A percentile compares a stretch with the other conserved stretches of the same genome.
Evolutionary conservation across 176 grass and related monocot genomes (phyloP).

Genomic region (Zizania latifolia): DNA sequence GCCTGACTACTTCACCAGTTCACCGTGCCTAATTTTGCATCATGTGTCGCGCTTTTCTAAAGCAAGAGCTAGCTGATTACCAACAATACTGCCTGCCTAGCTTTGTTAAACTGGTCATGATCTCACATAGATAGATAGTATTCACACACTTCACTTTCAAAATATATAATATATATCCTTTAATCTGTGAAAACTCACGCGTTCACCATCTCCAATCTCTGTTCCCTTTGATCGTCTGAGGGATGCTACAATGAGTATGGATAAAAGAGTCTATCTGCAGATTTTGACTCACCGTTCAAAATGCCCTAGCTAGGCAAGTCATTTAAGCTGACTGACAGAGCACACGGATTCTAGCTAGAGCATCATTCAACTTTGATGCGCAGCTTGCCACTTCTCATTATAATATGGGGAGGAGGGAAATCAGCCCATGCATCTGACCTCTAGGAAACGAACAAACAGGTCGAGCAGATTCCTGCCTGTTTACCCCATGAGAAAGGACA

Average conservation of each 20-base stretch:
- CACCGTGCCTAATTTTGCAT: neutral
- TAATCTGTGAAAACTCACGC: too few species aligned
- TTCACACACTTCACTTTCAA: too few species aligned
- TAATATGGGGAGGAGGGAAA: constrained; percentile 6
- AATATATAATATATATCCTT: too few species aligned
- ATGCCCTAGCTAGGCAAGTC: neutral
- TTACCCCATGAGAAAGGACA: neutral
- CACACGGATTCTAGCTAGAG: neutral
- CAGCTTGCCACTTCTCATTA: neutral
- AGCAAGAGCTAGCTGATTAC: too few species aligned
- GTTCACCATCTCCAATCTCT: neutral
- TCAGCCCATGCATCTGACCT: constrained; percentile 28
- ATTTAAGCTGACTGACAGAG: constrained; percentile 11
- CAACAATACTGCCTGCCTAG: too few species aligned
- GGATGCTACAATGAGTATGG: neutral
- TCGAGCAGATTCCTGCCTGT: constrained; percentile 26
- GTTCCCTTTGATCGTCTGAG: neutral
- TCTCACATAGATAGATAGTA: too few species aligned
- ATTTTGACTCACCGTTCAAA: neutral
- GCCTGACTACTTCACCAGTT: too few species aligned
- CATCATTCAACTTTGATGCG: neutral
- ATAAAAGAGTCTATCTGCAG: neutral
- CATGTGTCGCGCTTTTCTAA: neutral
- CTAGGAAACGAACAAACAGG: constrained; percentile 43
- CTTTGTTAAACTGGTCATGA: too few species aligned